Evolutionary conservation across 73 alveolate species (phyloP), one percentile per base, ranked within the genome.

Genomic region (Stentor coeruleus): DNA sequence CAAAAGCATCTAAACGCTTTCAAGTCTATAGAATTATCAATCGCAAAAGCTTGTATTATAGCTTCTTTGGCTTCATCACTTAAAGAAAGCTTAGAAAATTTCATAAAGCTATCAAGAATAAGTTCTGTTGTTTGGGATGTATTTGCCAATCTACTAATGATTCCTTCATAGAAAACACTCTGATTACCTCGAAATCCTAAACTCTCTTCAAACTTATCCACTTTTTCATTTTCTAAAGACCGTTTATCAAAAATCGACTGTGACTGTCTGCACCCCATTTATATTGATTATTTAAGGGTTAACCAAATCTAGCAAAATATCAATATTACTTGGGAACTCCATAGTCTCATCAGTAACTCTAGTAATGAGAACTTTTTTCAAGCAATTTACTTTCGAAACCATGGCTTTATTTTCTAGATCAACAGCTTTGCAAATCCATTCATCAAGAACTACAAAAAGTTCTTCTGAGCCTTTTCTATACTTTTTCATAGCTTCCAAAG

Each of bases 261-360:
- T 2, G 73, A 58, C 15, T 75, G 83, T 14, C 36, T 20, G 84
- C 58, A 55, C 35, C 81, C 80, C 86, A 88, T 36, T 42, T 38
- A n/a, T 84, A 59, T 26, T 87, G 83, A 89, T 4, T 35, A 58
- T 76, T 89, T 89, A n/a, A n/a, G n/a, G n/a, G n/a, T n/a, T n/a
- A 49, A 49, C 6, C 66, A 49, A 49, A 6, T 49, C 66, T 11
- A 20, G 28, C 66, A 49, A 49, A 49, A 66, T 66, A 37, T 66
- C 79, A 20, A 11, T 20, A 66, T 66, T 66, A 15, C 40, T 33
- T 28, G 79, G 79, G 33, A 66, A 20, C 33, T 66, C 37, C 14
- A 66, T 28, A 66, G n/a, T 40, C 1, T 66, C 79, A 1, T 40
- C 11, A 66, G 39, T 26, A 66, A 20, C 33, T 33, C 79, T 66